Evolutionary conservation across 345 rosid genomes (phyloP).

Genomic region (Turnera subulata): DNA sequence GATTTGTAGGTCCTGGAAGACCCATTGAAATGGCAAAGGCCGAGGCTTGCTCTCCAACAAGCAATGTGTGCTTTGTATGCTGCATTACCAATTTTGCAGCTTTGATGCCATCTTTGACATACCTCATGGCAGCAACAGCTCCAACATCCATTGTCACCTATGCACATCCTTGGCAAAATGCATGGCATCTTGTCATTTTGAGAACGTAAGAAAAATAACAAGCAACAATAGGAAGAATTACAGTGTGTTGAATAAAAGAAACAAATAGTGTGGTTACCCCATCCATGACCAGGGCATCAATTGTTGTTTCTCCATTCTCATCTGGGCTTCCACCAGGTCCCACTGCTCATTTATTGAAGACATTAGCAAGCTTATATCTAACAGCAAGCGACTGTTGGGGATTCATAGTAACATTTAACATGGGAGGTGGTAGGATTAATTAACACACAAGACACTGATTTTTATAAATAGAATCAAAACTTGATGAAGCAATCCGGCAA

Average conservation of each 20-base stretch:
- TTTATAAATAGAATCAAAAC: too few species aligned
- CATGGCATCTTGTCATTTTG: constrained; percentile 16
- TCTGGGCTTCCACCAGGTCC: constrained; percentile 99
- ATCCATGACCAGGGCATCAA: constrained; percentile 89
- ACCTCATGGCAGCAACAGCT: constrained; percentile 97
- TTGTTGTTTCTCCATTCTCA: constrained; percentile 90
- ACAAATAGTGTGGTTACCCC: constrained; percentile 50
- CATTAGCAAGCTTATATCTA: constrained; percentile 6
- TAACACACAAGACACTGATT: too few species aligned
- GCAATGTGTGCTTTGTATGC: constrained; percentile 72
- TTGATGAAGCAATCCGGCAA: too few species aligned
- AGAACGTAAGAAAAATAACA: constrained; percentile 5
- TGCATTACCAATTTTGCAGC: constrained; percentile 87
- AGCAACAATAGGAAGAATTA: constrained; percentile 1
- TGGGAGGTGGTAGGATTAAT: too few species aligned
- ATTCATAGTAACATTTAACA: too few species aligned
- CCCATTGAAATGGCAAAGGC: constrained; percentile 91
- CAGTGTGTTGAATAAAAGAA: not conserved
- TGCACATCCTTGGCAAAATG: constrained; percentile 42
- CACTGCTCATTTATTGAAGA: constrained; percentile 40
- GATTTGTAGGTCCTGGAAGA: constrained; percentile 79
- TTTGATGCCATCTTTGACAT: constrained; percentile 85
- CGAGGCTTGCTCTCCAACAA: constrained; percentile 80
- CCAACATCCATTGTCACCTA: constrained; percentile 99
- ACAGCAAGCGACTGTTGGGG: too few species aligned